A percentile compares a stretch with the other conserved stretches of the same genome.
Evolutionary conservation across 257 asterid species (phyloP).

Genomic region (Solanum medicagineum): DNA sequence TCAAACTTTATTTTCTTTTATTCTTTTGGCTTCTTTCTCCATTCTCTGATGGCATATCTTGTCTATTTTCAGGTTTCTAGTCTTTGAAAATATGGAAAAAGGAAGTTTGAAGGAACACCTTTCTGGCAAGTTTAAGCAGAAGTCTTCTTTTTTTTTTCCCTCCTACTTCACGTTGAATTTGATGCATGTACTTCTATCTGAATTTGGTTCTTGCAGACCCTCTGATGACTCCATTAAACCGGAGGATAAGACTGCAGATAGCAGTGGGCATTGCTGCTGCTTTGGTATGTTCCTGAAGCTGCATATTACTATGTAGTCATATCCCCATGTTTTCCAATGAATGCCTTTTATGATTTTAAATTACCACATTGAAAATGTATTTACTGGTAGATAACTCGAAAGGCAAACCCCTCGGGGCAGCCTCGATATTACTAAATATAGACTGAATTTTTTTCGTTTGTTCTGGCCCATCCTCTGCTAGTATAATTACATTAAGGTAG

Average conservation of each 20-base stretch:
- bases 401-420: neutral
- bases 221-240: conserved; percentile 75
- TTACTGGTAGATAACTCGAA: neutral
- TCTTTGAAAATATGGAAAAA: conserved; percentile 54
- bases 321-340: neutral
- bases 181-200: neutral
- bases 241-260: conserved; percentile 82
- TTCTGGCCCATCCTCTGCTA: neutral
- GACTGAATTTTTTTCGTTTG: neutral
- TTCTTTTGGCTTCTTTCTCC: neutral
- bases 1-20: neutral
- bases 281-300: conserved; percentile 42
- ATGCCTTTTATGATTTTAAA: neutral
- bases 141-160: neutral
- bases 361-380: neutral
- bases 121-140: conserved; percentile 35
- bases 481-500: neutral
- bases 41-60: neutral
- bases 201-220: conserved; percentile 43
- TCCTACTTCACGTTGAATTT: neutral
- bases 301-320: neutral
- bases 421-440: neutral
- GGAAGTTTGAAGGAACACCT: conserved; percentile 82
- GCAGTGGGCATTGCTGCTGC: conserved; percentile 80
- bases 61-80: conserved; percentile 43